Conservation (phyloP, 139 green algal species). For the Micromonas pusilla region DNA sequence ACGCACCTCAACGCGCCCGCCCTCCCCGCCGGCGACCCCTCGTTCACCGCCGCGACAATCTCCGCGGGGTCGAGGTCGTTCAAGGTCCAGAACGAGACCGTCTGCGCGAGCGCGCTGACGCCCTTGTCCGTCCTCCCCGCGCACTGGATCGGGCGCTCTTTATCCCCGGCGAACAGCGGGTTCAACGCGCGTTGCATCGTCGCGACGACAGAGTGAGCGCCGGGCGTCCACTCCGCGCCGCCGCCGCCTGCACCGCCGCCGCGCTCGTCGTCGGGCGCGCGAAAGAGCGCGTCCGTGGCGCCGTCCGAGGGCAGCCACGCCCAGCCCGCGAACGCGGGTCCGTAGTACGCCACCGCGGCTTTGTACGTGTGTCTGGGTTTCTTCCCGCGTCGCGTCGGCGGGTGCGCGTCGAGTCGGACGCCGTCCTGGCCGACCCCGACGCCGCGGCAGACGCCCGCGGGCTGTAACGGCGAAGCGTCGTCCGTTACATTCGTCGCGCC, state of each 20-base stretch:
- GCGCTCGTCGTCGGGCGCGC: not conserved
- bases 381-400: not conserved
- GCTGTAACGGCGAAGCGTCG: not conserved
- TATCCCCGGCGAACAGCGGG: not conserved
- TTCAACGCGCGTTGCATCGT: not conserved
- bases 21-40: not conserved
- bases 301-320: not conserved
- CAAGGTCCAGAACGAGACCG: not conserved
- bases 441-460: not conserved
- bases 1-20: not conserved
- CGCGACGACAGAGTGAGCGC: not conserved
- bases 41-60: not conserved
- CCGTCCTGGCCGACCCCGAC: not conserved
- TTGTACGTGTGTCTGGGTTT: not conserved
- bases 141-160: not conserved
- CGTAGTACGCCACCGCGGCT: not conserved
- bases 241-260: not conserved
- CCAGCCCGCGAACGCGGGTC: slow-evolving; percentile 6
- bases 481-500: not conserved
- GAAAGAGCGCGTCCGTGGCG: not conserved
- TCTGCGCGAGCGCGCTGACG: not conserved
- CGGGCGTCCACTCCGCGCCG: not conserved
- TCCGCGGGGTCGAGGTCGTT: not conserved
- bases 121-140: slow-evolving; percentile 11
- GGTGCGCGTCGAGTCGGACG: not conserved